Evolutionary conservation across 495 filamentous ascomycete genomes (phyloP).

Genomic region (Penicillium bialowiezense): DNA sequence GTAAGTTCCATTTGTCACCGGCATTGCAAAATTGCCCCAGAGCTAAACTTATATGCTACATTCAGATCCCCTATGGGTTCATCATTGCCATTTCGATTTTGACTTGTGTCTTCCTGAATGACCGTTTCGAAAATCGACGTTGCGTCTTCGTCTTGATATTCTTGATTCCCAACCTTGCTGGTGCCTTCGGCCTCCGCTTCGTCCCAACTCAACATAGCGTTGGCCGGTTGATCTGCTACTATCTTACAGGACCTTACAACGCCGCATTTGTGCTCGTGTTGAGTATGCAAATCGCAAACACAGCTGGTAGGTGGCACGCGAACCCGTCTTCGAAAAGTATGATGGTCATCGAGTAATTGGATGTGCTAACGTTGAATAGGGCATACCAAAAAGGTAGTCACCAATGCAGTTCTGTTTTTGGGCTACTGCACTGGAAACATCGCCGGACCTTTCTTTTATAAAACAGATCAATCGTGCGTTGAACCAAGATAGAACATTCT

Average conservation of each 20-base stretch:
- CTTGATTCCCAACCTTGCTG: conserved; percentile 53
- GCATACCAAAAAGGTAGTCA: conserved; percentile 62
- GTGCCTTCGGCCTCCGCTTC: conserved; percentile 55
- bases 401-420: conserved; percentile 56
- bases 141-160: conserved; percentile 55
- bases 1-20: conserved; percentile 22
- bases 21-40: neutral
- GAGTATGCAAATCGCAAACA: conserved; percentile 57
- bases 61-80: conserved; percentile 55
- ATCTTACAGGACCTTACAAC: conserved; percentile 58
- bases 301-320: conserved; percentile 32
- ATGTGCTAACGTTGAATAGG: conserved; percentile 22
- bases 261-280: conserved; percentile 58
- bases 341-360: neutral
- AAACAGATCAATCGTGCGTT: conserved; percentile 45
- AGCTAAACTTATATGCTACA: conserved; percentile 2
- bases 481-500: neutral
- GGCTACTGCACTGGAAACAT: conserved; percentile 54
- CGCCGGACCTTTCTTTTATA: conserved; percentile 62
- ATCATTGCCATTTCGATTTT: conserved; percentile 58
- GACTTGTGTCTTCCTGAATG: conserved; percentile 55
- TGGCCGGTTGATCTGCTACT: conserved; percentile 55
- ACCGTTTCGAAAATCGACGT: conserved; percentile 54
- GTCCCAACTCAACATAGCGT: conserved; percentile 43
- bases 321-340: neutral